A percentile compares a stretch with the other conserved stretches of the same genome.
Evolutionary conservation across 768 basidiomycete species (phyloP).

Genomic region (Leucocoprinus sp.): DNA sequence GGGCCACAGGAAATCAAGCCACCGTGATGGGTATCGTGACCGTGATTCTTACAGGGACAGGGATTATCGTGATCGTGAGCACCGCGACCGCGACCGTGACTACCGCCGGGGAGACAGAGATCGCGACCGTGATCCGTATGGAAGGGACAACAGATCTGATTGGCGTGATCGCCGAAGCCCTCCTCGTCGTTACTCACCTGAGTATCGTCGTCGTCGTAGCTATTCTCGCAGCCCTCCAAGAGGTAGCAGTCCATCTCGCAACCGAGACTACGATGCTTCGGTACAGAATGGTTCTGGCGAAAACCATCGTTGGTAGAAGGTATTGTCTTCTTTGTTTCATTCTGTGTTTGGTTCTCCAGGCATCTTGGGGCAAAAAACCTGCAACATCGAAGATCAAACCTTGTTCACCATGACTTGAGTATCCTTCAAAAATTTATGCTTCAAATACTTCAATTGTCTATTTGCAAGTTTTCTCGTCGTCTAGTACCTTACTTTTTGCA

Average conservation of each 20-base stretch:
- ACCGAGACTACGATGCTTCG: conserved; percentile 21
- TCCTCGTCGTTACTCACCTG: conserved; percentile 68
- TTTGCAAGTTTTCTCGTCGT: conserved; percentile 12
- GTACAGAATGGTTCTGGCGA: conserved; percentile 23
- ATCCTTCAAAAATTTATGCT: conserved; percentile 13
- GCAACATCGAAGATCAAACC: conserved; percentile 8
- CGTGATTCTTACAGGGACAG: conserved; percentile 24
- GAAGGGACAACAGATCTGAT: conserved; percentile 55
- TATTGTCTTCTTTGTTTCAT: conserved; percentile 16
- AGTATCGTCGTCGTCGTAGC: conserved; percentile 66
- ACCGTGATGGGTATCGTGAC: conserved; percentile 30
- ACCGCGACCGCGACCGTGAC: conserved; percentile 32
- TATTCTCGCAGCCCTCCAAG: conserved; percentile 78
- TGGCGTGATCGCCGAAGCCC: conserved; percentile 81
- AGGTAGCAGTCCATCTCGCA: conserved; percentile 38
- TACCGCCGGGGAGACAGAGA: conserved; percentile 45
- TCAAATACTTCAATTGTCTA: conserved; percentile 13
- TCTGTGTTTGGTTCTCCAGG: conserved; percentile 14
- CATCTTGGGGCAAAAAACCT: conserved; percentile 7
- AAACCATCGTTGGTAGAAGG: conserved; percentile 53
- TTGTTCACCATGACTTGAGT: conserved; percentile 7
- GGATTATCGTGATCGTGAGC: conserved; percentile 23
- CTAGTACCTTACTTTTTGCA: conserved; percentile 12
- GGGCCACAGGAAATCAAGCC: conserved; percentile 67
- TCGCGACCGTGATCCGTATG: conserved; percentile 53